Evolutionary conservation across 495 filamentous ascomycete genomes (phyloP).

Genomic region (Polyplosphaeria fusca): DNA sequence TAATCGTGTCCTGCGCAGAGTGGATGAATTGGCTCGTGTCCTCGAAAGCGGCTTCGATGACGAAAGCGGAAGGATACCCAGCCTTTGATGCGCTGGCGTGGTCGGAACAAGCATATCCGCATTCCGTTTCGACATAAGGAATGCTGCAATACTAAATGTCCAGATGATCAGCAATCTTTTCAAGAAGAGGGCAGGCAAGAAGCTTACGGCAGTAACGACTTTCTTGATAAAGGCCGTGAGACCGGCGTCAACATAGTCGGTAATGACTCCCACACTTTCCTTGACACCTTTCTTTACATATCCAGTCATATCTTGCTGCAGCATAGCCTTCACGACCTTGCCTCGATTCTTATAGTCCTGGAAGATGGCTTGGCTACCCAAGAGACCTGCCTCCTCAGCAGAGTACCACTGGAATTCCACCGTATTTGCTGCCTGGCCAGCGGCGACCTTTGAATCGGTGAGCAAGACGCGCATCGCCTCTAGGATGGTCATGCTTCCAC

Average conservation of each 20-base stretch:
- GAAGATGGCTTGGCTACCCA: slow-evolving; percentile 77
- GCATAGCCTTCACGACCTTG: slow-evolving; percentile 87
- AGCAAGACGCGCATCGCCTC: slow-evolving; percentile 65
- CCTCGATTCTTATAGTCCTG: slow-evolving; percentile 67
- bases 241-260: slow-evolving; percentile 78
- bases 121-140: slow-evolving; percentile 76
- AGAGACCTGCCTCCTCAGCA: slow-evolving; percentile 85
- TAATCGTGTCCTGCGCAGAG: slow-evolving; percentile 78
- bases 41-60: slow-evolving; percentile 86
- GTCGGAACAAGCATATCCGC: slow-evolving; percentile 95
- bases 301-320: slow-evolving; percentile 99
- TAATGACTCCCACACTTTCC: slow-evolving; percentile 91
- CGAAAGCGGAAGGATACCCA: slow-evolving; percentile 91
- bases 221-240: slow-evolving; percentile 91
- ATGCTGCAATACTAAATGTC: slow-evolving; percentile 47
- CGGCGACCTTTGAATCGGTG: slow-evolving; percentile 49
- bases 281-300: slow-evolving; percentile 76
- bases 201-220: slow-evolving; percentile 57
- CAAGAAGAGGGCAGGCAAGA: background rate
- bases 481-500: slow-evolving; percentile 71
- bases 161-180: background rate
- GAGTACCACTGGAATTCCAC: slow-evolving; percentile 96
- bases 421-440: slow-evolving; percentile 66
- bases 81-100: slow-evolving; percentile 92
- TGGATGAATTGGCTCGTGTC: slow-evolving; percentile 86